Evolutionary conservation across 345 rosid species (phyloP).

Genomic region (Cochlearia excelsa): DNA sequence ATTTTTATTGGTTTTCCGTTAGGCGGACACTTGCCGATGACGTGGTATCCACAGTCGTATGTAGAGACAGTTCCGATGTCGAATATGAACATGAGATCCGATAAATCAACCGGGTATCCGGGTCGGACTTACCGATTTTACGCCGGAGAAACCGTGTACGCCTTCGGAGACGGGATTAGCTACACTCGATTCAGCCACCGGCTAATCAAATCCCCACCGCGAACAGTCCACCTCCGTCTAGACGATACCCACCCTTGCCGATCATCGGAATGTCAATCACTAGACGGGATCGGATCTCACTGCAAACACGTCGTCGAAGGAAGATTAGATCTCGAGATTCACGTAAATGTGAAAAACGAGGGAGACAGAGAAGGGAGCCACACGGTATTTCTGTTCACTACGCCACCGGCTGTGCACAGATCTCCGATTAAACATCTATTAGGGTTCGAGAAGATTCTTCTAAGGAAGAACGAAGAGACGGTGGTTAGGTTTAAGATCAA

Average conservation of each 20-base stretch:
- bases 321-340: constrained; percentile 42
- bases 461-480: constrained; percentile 36
- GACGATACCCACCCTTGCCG: constrained; percentile 51
- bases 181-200: constrained; percentile 46
- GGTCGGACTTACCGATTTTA: constrained; percentile 76
- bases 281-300: constrained; percentile 41
- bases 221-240: constrained; percentile 39
- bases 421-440: constrained; percentile 68
- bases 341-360: constrained; percentile 48
- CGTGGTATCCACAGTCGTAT: constrained; percentile 77
- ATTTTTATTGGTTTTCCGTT: not conserved
- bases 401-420: constrained; percentile 65
- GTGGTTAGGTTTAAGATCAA: constrained; percentile 56
- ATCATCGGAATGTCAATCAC: constrained; percentile 54
- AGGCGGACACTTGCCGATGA: constrained; percentile 76
- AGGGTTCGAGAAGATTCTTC: constrained; percentile 61
- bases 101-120: constrained; percentile 57
- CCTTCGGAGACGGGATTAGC: constrained; percentile 64
- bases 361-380: constrained; percentile 58
- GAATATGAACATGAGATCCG: constrained; percentile 77
- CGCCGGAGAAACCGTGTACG: constrained; percentile 60
- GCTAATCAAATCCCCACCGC: constrained; percentile 50
- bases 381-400: constrained; percentile 66
- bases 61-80: constrained; percentile 65
- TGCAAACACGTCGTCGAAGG: constrained; percentile 37